These are phyloP conservation scores for Cladophialophora carrionii DNA, from an alignment of 2,329 filamentous ascomycete genomes.

Conservation along the genomic window DNA sequence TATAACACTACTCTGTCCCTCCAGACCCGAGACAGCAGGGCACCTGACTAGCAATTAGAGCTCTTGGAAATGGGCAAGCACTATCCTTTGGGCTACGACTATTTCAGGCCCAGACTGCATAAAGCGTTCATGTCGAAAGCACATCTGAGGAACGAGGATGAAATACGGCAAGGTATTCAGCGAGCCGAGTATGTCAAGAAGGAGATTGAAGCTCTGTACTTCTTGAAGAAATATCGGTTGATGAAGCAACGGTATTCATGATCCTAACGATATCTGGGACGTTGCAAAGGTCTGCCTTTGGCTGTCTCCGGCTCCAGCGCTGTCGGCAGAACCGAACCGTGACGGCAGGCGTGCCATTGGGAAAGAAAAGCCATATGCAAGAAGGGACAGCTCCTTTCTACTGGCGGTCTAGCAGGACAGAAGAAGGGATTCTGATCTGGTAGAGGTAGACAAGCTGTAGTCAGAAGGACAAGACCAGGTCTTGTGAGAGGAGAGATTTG, in stretches of 20 bases:
- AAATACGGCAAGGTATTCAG: slow-evolving; percentile 75
- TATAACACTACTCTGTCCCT: slow-evolving; percentile 42
- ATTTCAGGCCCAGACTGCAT: slow-evolving; percentile 80
- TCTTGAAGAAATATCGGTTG: slow-evolving; percentile 31
- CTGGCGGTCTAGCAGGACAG: not conserved
- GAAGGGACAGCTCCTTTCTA: not conserved
- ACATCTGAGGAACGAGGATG: slow-evolving; percentile 68
- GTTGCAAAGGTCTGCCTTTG: too few relatives aligned
- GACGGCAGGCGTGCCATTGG: not conserved
- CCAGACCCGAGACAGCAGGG: not conserved
- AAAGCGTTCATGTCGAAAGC: slow-evolving; percentile 81
- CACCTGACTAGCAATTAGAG: slow-evolving; percentile 57
- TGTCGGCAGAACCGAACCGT: not conserved
- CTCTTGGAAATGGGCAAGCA: slow-evolving; percentile 81
- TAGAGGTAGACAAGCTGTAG: not conserved
- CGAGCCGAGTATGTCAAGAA: slow-evolving; percentile 89
- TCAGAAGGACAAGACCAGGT: not conserved
- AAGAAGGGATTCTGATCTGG: not conserved
- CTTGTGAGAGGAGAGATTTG: not conserved
- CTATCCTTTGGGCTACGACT: slow-evolving; percentile 82
- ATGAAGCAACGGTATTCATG: slow-evolving; percentile 34
- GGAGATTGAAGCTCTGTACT: slow-evolving; percentile 87
- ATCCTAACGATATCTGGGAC: not conserved
- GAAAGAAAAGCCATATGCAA: not conserved
- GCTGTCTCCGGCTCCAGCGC: not conserved